Percentiles rank a stretch among this genome's conserved stretches.
Conservation (phyloP, 208 protist species). For the Wallacemonas sp. region DNA sequence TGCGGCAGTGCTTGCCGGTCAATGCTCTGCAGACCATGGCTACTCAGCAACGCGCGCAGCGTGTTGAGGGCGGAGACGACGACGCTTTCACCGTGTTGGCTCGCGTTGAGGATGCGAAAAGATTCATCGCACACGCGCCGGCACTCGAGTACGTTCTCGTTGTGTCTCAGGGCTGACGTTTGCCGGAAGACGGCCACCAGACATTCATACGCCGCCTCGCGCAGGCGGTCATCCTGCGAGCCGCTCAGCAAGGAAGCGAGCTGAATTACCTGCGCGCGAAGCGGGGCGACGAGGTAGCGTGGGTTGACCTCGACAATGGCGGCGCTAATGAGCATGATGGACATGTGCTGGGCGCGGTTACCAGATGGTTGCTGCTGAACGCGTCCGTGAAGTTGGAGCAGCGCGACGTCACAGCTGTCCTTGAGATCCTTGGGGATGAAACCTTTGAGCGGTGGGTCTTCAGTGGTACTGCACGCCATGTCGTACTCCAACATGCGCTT, state of each 20-base stretch:
- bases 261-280: constrained; percentile 67
- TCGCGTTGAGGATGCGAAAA: constrained; percentile 70
- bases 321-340: constrained; percentile 66
- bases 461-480: constrained; percentile 24
- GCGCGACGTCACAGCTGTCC: constrained; percentile 78
- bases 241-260: constrained; percentile 74
- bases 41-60: constrained; percentile 76
- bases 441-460: constrained; percentile 67
- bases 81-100: constrained; percentile 80
- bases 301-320: constrained; percentile 76
- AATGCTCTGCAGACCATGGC: constrained; percentile 63
- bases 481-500: constrained; percentile 70
- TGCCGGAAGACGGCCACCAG: constrained; percentile 76
- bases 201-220: constrained; percentile 77
- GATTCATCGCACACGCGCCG: constrained; percentile 79
- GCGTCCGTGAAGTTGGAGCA: constrained; percentile 78
- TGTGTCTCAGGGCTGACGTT: constrained; percentile 65
- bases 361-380: constrained; percentile 37
- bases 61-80: constrained; percentile 72
- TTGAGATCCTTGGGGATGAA: constrained; percentile 87
- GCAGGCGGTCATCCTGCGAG: constrained; percentile 55
- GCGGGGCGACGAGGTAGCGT: constrained; percentile 57
- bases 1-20: constrained; percentile 78
- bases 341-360: constrained; percentile 69
- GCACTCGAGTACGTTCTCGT: constrained; percentile 82